Evolutionary conservation across 2,329 filamentous ascomycete genomes (phyloP), one percentile per base, ranked within the genome.

Genomic region (Calonectria pseudoturangicola): DNA sequence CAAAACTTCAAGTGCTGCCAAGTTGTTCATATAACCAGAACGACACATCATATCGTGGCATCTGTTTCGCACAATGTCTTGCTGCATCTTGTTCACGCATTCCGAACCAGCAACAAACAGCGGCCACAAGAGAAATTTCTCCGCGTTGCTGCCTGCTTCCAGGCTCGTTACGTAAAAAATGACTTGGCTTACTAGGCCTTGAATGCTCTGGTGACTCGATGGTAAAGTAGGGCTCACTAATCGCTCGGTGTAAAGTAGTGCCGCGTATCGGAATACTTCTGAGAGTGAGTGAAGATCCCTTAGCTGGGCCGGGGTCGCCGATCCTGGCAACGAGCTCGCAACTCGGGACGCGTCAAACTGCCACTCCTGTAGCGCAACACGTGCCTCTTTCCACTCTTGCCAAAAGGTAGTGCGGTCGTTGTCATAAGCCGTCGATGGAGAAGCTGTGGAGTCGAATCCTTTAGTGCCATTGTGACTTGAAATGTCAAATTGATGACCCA

Each of bases 121-220:
- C 3, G 96, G 96, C 96, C 96, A 98, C 10, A 98, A 90, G 12
- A 98, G 86, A 82, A 98, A 98, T 81, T 98, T 97, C 84, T 98
- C 93, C 45, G 93, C 92, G 60, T 89, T 90, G 79, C 90, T 92
- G 48, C 90, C 93, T 3, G 92, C 89, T 74, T 94, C 92, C 45
- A 98, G 92, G 66, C 92, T 93, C 8, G 92, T 93, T 70, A 97
- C 94, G 84, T 97, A 96, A 84, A 92, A 94, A 48, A 98, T 90
- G 1, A 96, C 94, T 76, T 95, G 92, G 80, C 92, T 92, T 68
- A 98, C 95, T 25, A 97, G 89, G 76, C 92, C 93, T 83, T 97
- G 95, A 84, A 98, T 95, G 81, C 93, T 94, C 77, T 92, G 91
- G 80, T 96, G 91, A 18, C 89, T 90, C 0, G 94, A 94, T 2